Evolutionary conservation across 2,329 filamentous ascomycete species (phyloP), one percentile per base, ranked within the genome.

Genomic region (Sarocladiaceae sp.): DNA sequence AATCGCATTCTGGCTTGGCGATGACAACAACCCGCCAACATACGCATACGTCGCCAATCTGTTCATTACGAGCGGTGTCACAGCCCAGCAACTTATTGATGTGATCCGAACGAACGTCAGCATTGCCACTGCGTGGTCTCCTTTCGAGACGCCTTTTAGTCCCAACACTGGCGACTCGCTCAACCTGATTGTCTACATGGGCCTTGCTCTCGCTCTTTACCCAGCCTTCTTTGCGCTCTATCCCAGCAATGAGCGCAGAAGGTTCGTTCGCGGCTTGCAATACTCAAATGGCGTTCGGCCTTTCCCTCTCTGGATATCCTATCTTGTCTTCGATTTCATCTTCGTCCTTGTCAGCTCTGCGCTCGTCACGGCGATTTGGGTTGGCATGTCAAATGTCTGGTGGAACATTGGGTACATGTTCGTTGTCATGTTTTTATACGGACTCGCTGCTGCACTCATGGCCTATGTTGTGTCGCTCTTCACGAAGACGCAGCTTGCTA

Each of bases 251-350:
- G 92, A 97, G 67, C 80, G 90, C 23, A 74, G 90, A 11, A 76
- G 84, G 48, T 87, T 90, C 57, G 89, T 97, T 22, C 82, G 92
- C 50, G 87, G 88, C 15, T 74, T 97, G 26, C 87, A 97, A 66
- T 97, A 96, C 69, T 95, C 89, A 51, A 97, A 96, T 62, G 92
- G 92, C 44, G 90, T 96, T 25, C 79, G 88, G 12, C 86, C 88
- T 0, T 74, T 88, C 8, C 90, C 91, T 1, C 74, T 97, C 2
- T 97, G 93, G 92, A 69, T 89, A 4, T 89, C 92, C 1, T 95
- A 97, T 63, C 75, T 87, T 1, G 62, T 76, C 0, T 96, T 96
- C 62, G 92, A 97, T 69, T 90, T 92, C 57, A 64, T 80, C 39
- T 83, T 95, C 52, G 84, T 90, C 1, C 64, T 95, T 13, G 52